These are phyloP conservation scores for Lizonia empirigonia DNA, from an alignment of 2,329 filamentous ascomycete genomes.

Conservation along the genomic window DNA sequence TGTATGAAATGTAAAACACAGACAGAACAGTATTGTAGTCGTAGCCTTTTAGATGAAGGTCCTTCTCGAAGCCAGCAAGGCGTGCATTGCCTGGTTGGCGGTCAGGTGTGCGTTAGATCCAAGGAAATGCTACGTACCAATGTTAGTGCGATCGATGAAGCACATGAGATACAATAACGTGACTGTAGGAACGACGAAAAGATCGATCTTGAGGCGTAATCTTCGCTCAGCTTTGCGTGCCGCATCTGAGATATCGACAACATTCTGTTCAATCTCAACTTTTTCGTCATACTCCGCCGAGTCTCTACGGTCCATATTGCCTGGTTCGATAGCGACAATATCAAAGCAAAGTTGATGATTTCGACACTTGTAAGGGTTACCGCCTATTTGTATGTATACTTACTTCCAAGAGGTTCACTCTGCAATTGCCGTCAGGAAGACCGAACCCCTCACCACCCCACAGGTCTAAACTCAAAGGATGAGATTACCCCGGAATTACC, in stretches of 20 bases:
- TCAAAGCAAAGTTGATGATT: too few relatives aligned
- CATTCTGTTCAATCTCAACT: constrained; percentile 11
- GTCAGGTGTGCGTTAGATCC: neutral
- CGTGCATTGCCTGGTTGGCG: constrained; percentile 63
- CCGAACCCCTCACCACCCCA: neutral
- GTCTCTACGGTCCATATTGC: constrained; percentile 12
- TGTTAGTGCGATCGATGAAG: constrained; percentile 72
- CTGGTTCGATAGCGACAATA: too few relatives aligned
- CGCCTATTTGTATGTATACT: neutral
- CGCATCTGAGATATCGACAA: constrained; percentile 54
- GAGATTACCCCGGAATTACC: neutral
- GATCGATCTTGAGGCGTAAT: constrained; percentile 65
- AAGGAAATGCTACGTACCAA: constrained; percentile 56
- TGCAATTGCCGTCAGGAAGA: neutral
- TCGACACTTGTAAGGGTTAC: too few relatives aligned
- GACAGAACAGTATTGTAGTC: constrained; percentile 71
- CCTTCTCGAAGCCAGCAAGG: constrained; percentile 66
- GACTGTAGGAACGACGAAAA: constrained; percentile 67
- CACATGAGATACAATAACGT: constrained; percentile 69
- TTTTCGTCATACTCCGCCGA: constrained; percentile 6
- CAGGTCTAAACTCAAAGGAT: neutral
- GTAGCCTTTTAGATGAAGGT: constrained; percentile 62
- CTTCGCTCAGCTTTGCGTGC: constrained; percentile 58
- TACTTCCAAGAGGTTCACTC: neutral
- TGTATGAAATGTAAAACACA: constrained; percentile 73